These are phyloP conservation scores for Eutrema heterophyllum DNA, from an alignment of 345 rosid genomes.

Conservation along the genomic window DNA sequence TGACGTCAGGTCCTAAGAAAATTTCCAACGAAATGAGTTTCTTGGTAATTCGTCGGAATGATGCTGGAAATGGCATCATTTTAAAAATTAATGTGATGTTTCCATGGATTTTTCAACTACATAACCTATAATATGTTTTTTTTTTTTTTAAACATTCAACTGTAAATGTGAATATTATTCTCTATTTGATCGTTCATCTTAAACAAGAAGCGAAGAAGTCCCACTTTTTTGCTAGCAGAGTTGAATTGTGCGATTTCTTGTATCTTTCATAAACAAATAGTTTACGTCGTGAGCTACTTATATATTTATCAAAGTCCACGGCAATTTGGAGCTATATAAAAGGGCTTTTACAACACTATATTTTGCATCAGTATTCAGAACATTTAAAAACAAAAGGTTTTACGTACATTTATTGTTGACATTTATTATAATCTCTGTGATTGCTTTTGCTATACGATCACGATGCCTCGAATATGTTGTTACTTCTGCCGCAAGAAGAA, in stretches of 20 bases:
- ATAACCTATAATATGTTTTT: not conserved
- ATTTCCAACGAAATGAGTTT: too few relatives aligned
- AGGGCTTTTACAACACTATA: not conserved
- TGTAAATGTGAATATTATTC: not conserved
- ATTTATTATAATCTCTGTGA: not conserved
- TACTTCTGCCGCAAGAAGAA: constrained; percentile 8
- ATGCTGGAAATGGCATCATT: too few relatives aligned
- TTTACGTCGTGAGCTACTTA: not conserved
- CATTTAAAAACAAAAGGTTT: not conserved
- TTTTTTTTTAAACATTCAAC: too few relatives aligned
- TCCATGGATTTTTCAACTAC: not conserved
- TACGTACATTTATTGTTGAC: not conserved
- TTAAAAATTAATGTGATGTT: not conserved
- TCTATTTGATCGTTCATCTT: not conserved
- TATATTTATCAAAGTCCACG: not conserved
- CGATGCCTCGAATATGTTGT: constrained; percentile 22
- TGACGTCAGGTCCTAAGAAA: not conserved
- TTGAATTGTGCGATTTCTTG: constrained; percentile 2
- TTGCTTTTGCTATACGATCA: constrained; percentile 5
- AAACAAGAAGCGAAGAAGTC: constrained; percentile 2
- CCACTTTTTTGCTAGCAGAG: not conserved
- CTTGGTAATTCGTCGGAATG: too few relatives aligned
- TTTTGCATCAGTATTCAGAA: not conserved
- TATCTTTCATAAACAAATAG: not conserved
- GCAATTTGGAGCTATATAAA: constrained; percentile 6